These are phyloP conservation scores for Venturia oleaginea DNA, from an alignment of 2,329 filamentous ascomycete species.

Conservation along the genomic window DNA sequence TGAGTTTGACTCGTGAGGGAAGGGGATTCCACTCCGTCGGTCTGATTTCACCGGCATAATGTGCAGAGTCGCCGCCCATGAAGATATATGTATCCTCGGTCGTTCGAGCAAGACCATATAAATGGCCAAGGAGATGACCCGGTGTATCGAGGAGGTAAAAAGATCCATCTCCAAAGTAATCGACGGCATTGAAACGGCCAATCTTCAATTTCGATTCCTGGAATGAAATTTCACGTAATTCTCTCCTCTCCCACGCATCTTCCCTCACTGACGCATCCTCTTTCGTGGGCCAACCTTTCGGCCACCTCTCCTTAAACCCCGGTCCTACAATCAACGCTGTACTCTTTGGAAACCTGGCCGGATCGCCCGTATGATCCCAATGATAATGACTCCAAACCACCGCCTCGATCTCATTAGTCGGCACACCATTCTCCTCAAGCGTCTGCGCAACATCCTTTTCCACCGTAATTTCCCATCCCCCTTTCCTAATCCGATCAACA, in stretches of 20 bases:
- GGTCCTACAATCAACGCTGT: slow-evolving; percentile 45
- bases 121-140: slow-evolving; percentile 25
- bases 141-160: slow-evolving; percentile 48
- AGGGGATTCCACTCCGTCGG: slow-evolving; percentile 35
- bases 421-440: slow-evolving; percentile 25
- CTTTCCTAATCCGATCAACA: slow-evolving; percentile 20
- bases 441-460: slow-evolving; percentile 35
- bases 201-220: slow-evolving; percentile 26
- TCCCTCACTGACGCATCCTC: slow-evolving; percentile 19
- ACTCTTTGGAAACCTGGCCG: slow-evolving; percentile 35
- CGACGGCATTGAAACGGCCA: slow-evolving; percentile 38
- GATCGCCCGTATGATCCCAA: slow-evolving; percentile 46
- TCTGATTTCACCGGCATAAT: slow-evolving; percentile 38
- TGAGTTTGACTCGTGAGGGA: slow-evolving; percentile 28
- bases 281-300: slow-evolving; percentile 38
- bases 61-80: slow-evolving; percentile 18
- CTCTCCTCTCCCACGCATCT: slow-evolving; percentile 20
- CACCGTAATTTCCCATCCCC: slow-evolving; percentile 28
- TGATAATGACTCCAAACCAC: slow-evolving; percentile 33
- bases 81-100: slow-evolving; percentile 13
- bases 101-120: slow-evolving; percentile 15
- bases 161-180: slow-evolving; percentile 48
- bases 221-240: slow-evolving; percentile 21
- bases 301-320: slow-evolving; percentile 38
- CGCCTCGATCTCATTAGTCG: slow-evolving; percentile 26